A percentile compares a stretch with the other conserved stretches of the same genome.
phyloP scores from a whole-genome alignment of 768 basidiomycete species.

The Tulasnella sp. region DNA sequence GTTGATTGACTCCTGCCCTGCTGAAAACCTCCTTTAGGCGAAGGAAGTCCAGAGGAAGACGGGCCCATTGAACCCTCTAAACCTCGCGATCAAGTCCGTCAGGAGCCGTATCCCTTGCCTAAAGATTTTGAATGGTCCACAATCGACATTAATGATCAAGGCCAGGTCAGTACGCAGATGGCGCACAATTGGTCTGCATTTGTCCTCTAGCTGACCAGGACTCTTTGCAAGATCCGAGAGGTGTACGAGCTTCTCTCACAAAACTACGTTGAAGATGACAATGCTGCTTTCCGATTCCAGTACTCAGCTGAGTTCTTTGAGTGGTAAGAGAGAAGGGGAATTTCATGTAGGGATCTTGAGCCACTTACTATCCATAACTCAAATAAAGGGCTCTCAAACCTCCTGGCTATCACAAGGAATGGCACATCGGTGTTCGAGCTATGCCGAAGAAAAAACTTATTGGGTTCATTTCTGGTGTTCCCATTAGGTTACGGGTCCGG shows the following conservation, averaged over 20 bases:
- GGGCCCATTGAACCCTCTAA: slow-evolving; percentile 81
- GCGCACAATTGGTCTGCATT: neutral
- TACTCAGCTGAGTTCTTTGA: slow-evolving; percentile 88
- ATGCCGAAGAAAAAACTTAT: slow-evolving; percentile 84
- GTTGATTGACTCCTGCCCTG: no score
- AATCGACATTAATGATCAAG: slow-evolving; percentile 63
- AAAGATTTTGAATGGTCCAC: slow-evolving; percentile 87
- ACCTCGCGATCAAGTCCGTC: slow-evolving; percentile 62
- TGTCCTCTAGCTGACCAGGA: neutral
- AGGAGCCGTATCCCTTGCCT: slow-evolving; percentile 78
- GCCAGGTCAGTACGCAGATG: slow-evolving; percentile 40
- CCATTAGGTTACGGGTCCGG: slow-evolving; percentile 74
- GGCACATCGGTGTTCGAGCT: slow-evolving; percentile 93
- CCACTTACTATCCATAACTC: neutral
- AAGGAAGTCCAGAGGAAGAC: slow-evolving; percentile 38
- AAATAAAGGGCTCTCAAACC: slow-evolving; percentile 78
- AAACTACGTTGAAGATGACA: slow-evolving; percentile 94
- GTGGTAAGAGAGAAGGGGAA: slow-evolving; percentile 43
- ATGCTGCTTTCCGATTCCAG: slow-evolving; percentile 91
- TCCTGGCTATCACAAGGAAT: slow-evolving; percentile 84
- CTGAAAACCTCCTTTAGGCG: neutral
- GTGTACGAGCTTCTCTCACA: slow-evolving; percentile 81
- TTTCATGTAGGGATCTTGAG: neutral
- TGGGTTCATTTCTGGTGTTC: slow-evolving; percentile 91
- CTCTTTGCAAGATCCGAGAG: slow-evolving; percentile 33